Evolutionary conservation across 192 early-diverging fungal species (phyloP), one percentile per base, ranked within the genome.

Genomic region (Dissophora ornata): DNA sequence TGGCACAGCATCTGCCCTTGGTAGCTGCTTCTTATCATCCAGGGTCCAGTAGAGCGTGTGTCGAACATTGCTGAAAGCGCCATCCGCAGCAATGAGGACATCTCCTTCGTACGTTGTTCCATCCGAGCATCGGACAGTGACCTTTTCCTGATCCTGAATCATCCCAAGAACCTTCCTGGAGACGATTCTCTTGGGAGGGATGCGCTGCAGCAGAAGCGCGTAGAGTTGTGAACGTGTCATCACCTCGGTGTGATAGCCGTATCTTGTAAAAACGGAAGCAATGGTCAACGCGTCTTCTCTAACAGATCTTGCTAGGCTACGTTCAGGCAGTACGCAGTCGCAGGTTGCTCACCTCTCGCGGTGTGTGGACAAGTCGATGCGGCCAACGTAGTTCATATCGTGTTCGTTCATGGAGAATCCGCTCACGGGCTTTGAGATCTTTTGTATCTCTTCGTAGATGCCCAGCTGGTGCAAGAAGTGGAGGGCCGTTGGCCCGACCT

Each of bases 51-150:
- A 77, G 16, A 77, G 64, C 1, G 57, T 57, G 36, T 81, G 80
- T 9, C 80, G 61, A 7, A 81, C 50, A 36, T 65, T 75, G 29
- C 71, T 77, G 47, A 74, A 81, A 1, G 60, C 71, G 0, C 80
- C 80, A 57, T 81, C 80, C 4, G 80, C 80, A 9, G 62, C 80
- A 42, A 81, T 67, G 4, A 81, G 57, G 15, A 81, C 44, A 40
- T 81, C 71, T 16, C 80, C 71, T 34, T 75, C 67, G 24, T 62
- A 61, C 3, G 57, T 73, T 16, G 62, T 48, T 30, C 80, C 80
- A 25, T 81, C 71, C 13, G 65, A 66, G 21, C 67, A 74, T 2
- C 67, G 57, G 32, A 77, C 67, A n/a, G 65, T 75, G 12, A 81
- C 80, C n/a, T 50, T 64, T 0, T 75, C 58, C 11, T 66, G 16